Evolutionary conservation across 2,329 filamentous ascomycete genomes (phyloP).

Genomic region (Pseudocercospora fijiensis): DNA sequence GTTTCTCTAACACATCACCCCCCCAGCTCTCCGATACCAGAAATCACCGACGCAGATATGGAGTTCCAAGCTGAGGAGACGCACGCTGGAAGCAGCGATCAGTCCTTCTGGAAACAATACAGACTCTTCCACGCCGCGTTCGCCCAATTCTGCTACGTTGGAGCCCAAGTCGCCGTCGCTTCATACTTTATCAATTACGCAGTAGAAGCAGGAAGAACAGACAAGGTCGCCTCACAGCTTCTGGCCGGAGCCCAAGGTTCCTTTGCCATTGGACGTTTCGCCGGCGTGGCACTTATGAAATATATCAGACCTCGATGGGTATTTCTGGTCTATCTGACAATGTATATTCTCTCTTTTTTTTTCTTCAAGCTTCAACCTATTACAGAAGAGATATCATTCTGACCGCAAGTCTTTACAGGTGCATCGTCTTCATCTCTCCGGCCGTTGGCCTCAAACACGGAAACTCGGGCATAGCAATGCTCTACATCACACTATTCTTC

Average conservation of each 20-base stretch:
- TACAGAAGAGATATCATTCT: not conserved
- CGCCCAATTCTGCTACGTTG: slow-evolving; percentile 78
- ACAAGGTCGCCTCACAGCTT: slow-evolving; percentile 63
- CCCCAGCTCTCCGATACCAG: slow-evolving; percentile 48
- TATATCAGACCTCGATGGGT: slow-evolving; percentile 67
- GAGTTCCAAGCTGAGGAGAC: slow-evolving; percentile 48
- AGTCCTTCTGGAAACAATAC: slow-evolving; percentile 62
- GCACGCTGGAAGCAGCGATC: slow-evolving; percentile 39
- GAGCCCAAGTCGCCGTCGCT: slow-evolving; percentile 62
- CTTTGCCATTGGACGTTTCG: slow-evolving; percentile 71
- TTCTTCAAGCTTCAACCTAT: no score
- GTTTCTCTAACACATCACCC: slow-evolving; percentile 3
- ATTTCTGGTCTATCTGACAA: slow-evolving; percentile 65
- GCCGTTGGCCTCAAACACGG: slow-evolving; percentile 50
- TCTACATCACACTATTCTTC: slow-evolving; percentile 70
- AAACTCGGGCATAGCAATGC: slow-evolving; percentile 57
- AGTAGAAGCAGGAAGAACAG: slow-evolving; percentile 55
- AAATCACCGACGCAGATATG: slow-evolving; percentile 65
- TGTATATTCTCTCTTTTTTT: slow-evolving; percentile 23
- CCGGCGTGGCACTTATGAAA: slow-evolving; percentile 65
- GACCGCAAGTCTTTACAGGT: slow-evolving; percentile 9
- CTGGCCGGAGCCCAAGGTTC: slow-evolving; percentile 71
- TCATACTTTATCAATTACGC: slow-evolving; percentile 67
- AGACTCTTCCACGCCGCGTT: slow-evolving; percentile 72
- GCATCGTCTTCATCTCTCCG: slow-evolving; percentile 58